Base-by-base conservation (phyloP, 306 rosid species). In the Glycine tomentella region DNA sequence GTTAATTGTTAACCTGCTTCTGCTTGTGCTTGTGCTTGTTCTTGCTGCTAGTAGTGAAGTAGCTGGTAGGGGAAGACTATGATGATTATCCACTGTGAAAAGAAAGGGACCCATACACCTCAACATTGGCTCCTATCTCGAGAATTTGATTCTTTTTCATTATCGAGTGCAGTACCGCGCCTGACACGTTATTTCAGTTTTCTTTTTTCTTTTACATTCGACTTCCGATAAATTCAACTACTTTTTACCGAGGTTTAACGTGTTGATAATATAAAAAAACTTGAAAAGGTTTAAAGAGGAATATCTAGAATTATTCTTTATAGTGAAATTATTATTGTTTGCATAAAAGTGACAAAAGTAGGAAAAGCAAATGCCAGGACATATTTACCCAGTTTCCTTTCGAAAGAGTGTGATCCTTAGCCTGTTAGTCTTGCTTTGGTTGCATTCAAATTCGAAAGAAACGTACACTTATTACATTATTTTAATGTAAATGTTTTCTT, bases 71-170 rank as follows among this genome's bases (percentile, higher is more conserved):
- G 3, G 8, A n/a, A 11, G 51, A 59, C 16, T 11, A 1, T 33
- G 46, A 14, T 38, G 13, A 65, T 36, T 7, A 3, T 36, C 2
- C 5, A 40, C 25, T 40, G 14, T n/a, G 52, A 50, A 42, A 33
- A 3, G 77, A 76, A 45, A 58, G 62, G 64, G 69, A 70, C 79
- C 16, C 46, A 40, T 80, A 4, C 66, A 50, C 31, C 65, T 42
- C 7, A 25, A 25, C 2, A 46, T 61, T 59, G 81, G 75, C 69
- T 79, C 78, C 1, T 49, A 5, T 61, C 9, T 78, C 67, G 65
- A 56, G 53, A 49, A 51, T 80, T 69, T 50, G 57, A 33, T 38
- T 80, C 74, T 31, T 51, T 72, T 49, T 5, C 10, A 64, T 8
- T 16, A 57, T 57, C 5, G 62, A 56, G 38, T 42, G 69, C 67